These are phyloP conservation scores for Lindgomyces ingoldianus DNA, from an alignment of 495 filamentous ascomycete species.

Conservation along the genomic window DNA sequence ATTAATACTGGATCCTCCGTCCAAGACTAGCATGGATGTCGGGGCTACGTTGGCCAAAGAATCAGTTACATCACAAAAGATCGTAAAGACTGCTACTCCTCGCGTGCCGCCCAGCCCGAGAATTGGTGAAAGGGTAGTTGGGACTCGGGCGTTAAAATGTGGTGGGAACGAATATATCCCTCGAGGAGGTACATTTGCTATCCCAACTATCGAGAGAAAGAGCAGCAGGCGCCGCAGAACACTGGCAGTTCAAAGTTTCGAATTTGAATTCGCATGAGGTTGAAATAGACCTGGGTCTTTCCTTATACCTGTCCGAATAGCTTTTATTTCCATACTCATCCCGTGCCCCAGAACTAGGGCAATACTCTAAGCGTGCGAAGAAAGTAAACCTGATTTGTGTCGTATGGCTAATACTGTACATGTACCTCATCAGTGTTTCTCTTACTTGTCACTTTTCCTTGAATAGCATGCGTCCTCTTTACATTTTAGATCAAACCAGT, in stretches of 20 bases:
- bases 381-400: too few species aligned
- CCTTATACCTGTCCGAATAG: too few species aligned
- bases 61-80: not conserved
- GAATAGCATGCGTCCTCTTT: slow-evolving; percentile 18
- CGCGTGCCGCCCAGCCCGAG: not conserved
- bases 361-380: too few species aligned
- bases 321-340: not conserved
- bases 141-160: not conserved
- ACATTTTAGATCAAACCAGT: slow-evolving; percentile 35
- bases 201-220: not conserved
- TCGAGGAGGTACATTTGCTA: not conserved
- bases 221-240: not conserved
- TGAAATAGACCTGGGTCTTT: too few species aligned
- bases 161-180: not conserved
- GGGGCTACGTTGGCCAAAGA: too few species aligned
- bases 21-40: too few species aligned
- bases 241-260: not conserved
- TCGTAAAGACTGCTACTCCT: not conserved
- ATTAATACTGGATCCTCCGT: too few species aligned
- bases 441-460: not conserved
- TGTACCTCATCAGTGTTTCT: too few species aligned
- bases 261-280: not conserved
- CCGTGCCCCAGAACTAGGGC: too few species aligned
- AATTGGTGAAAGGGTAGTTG: not conserved
- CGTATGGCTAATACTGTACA: too few species aligned